A percentile compares a stretch with the other conserved stretches of the same genome.
Evolutionary conservation across 805 yeast genomes (phyloP).

Genomic region (Barnettozyma californica): DNA sequence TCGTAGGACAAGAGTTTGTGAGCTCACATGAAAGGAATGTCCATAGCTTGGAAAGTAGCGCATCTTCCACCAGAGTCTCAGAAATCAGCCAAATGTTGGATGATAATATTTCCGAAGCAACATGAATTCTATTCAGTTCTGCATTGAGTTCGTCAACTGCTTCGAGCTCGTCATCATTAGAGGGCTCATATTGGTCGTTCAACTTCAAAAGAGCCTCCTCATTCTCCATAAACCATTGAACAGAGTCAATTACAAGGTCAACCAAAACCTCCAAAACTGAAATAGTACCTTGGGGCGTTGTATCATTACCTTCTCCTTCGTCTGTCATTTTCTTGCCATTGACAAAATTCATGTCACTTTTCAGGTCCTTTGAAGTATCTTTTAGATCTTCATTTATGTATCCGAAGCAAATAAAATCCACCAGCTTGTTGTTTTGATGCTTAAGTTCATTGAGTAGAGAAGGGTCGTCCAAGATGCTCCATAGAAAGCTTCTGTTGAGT

Average conservation of each 20-base stretch:
- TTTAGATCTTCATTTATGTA: constrained; percentile 25
- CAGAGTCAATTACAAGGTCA: constrained; percentile 36
- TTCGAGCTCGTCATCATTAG: constrained; percentile 4
- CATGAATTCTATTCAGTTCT: constrained; percentile 37
- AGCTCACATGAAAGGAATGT: constrained; percentile 52
- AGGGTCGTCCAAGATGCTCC: constrained; percentile 32
- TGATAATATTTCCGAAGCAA: constrained; percentile 80
- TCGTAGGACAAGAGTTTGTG: constrained; percentile 61
- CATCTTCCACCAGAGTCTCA: constrained; percentile 78
- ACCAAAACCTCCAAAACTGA: constrained; percentile 40
- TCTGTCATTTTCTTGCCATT: not conserved
- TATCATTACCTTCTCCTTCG: not conserved
- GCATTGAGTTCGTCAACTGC: constrained; percentile 17
- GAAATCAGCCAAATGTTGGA: constrained; percentile 90
- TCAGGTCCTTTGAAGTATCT: not conserved
- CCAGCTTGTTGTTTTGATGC: constrained; percentile 35
- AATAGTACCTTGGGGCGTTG: constrained; percentile 20
- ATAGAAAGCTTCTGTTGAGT: constrained; percentile 29
- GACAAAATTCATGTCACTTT: constrained; percentile 14
- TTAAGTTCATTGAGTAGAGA: constrained; percentile 33
- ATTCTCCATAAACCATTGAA: constrained; percentile 34
- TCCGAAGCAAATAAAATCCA: constrained; percentile 49
- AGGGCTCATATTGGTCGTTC: not conserved
- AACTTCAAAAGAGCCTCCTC: constrained; percentile 13
- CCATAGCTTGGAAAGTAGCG: constrained; percentile 71